Percentiles rank a stretch among this genome's conserved stretches.
These are phyloP conservation scores for Saccharum officinarum DNA, from an alignment of 176 grass and related monocot genomes.

Conservation along the genomic window DNA sequence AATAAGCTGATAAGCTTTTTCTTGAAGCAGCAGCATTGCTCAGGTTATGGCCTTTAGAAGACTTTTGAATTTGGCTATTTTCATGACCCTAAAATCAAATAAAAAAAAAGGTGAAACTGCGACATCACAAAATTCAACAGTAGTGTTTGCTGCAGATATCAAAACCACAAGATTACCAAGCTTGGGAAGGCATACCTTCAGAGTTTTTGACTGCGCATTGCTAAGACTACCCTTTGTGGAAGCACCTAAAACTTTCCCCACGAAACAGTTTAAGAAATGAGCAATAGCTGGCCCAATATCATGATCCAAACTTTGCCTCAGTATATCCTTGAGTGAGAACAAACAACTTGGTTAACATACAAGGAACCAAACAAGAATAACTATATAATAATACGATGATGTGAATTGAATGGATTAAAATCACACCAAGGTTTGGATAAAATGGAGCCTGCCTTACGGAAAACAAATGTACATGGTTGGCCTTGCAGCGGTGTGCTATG, in stretches of 20 bases:
- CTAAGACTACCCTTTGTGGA: slow-evolving; percentile 48
- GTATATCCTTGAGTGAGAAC: slow-evolving; percentile 61
- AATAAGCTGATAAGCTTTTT: slow-evolving; percentile 49
- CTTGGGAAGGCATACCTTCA: slow-evolving; percentile 49
- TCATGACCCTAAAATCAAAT: slow-evolving; percentile 57
- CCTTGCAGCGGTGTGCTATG: not conserved
- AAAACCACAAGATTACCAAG: not conserved
- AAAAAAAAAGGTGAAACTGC: not conserved
- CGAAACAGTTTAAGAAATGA: slow-evolving; percentile 93
- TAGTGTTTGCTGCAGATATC: not conserved
- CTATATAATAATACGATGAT: not conserved
- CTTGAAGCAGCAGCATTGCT: slow-evolving; percentile 49
- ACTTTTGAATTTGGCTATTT: slow-evolving; percentile 43
- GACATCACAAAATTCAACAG: slow-evolving; percentile 12
- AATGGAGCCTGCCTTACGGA: not conserved
- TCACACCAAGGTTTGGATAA: not conserved
- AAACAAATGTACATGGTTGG: not conserved
- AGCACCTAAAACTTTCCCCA: slow-evolving; percentile 58
- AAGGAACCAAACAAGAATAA: not conserved
- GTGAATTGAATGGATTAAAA: not conserved
- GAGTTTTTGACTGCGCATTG: slow-evolving; percentile 51
- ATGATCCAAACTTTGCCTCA: slow-evolving; percentile 82
- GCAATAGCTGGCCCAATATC: slow-evolving; percentile 75
- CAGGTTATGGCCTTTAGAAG: slow-evolving; percentile 47
- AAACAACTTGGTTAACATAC: slow-evolving; percentile 26